phyloP scores from a whole-genome alignment of 495 filamentous ascomycete species.

The Rusavskia elegans region DNA sequence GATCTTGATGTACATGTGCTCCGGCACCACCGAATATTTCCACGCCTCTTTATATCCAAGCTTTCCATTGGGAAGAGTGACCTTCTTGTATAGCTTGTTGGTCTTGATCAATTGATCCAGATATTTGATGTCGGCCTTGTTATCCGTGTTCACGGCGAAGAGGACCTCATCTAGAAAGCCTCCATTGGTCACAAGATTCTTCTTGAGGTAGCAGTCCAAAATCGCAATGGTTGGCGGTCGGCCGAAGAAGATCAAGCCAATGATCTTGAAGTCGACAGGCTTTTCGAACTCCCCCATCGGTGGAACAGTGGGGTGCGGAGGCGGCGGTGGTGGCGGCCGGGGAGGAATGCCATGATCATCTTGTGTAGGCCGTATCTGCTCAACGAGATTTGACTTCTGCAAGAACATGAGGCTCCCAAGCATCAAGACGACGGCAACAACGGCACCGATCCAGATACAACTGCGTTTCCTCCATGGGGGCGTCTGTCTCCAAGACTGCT shows the following conservation, averaged over 20 bases:
- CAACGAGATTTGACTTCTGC: neutral
- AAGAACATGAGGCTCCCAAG: neutral
- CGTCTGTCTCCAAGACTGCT: neutral
- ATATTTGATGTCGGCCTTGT: constrained; percentile 26
- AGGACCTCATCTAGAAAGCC: constrained; percentile 32
- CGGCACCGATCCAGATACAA: neutral
- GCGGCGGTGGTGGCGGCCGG: neutral
- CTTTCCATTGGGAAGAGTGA: constrained; percentile 5
- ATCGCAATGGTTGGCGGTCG: constrained; percentile 12
- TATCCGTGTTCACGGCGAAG: constrained; percentile 29
- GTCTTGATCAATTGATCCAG: constrained; percentile 17
- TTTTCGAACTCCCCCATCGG: constrained; percentile 10
- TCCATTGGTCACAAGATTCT: constrained; percentile 30
- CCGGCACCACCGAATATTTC: constrained; percentile 19
- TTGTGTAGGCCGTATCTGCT: neutral
- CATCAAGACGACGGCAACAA: neutral
- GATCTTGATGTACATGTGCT: constrained; percentile 33
- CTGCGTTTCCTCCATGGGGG: neutral
- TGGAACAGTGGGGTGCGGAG: neutral
- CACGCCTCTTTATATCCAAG: constrained; percentile 21
- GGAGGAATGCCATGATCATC: neutral
- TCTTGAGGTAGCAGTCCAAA: constrained; percentile 32
- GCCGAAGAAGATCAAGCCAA: constrained; percentile 27
- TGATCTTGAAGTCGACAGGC: constrained; percentile 22
- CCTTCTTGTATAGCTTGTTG: constrained; percentile 8